These are phyloP conservation scores for Cordyceps pruinosa DNA, from an alignment of 2,329 filamentous ascomycete genomes.

Conservation along the genomic window DNA sequence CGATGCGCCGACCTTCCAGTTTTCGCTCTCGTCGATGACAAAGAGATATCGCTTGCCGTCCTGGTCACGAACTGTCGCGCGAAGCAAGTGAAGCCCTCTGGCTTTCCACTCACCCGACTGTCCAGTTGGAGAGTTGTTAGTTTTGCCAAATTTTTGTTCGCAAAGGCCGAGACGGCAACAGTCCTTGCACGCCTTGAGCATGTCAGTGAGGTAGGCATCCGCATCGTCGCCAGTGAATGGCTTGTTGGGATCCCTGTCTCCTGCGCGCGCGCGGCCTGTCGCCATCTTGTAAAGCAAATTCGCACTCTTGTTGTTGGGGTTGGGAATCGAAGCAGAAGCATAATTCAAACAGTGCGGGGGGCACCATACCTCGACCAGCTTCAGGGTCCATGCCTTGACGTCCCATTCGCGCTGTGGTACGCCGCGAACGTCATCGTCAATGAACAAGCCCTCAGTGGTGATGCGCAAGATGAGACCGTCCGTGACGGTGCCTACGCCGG, in stretches of 20 bases:
- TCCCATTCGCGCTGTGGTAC: slow-evolving; percentile 98
- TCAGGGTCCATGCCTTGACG: slow-evolving; percentile 95
- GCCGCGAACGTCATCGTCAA: slow-evolving; percentile 87
- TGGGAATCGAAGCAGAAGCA: slow-evolving; percentile 31
- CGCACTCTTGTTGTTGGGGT: slow-evolving; percentile 33
- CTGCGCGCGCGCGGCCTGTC: slow-evolving; percentile 37
- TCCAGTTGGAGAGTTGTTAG: slow-evolving; percentile 33
- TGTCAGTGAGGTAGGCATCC: slow-evolving; percentile 55
- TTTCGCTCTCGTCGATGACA: slow-evolving; percentile 56
- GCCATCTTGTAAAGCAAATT: slow-evolving; percentile 43
- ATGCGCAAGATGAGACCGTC: slow-evolving; percentile 89
- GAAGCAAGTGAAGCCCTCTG: slow-evolving; percentile 53
- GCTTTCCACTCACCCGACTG: slow-evolving; percentile 49
- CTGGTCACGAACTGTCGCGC: slow-evolving; percentile 58
- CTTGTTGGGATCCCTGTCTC: slow-evolving; percentile 43
- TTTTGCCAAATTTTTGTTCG: slow-evolving; percentile 36
- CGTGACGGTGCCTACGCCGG: slow-evolving; percentile 76
- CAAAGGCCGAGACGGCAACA: slow-evolving; percentile 51
- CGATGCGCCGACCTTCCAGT: slow-evolving; percentile 60
- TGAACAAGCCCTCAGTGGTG: slow-evolving; percentile 89
- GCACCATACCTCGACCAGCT: slow-evolving; percentile 83
- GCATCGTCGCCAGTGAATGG: slow-evolving; percentile 57
- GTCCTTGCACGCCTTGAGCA: slow-evolving; percentile 58
- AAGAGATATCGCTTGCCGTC: slow-evolving; percentile 62
- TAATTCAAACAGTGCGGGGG: slow-evolving; percentile 53